phyloP scores from a whole-genome alignment of 2,329 filamentous ascomycete genomes.

The Penicillium sp. region DNA sequence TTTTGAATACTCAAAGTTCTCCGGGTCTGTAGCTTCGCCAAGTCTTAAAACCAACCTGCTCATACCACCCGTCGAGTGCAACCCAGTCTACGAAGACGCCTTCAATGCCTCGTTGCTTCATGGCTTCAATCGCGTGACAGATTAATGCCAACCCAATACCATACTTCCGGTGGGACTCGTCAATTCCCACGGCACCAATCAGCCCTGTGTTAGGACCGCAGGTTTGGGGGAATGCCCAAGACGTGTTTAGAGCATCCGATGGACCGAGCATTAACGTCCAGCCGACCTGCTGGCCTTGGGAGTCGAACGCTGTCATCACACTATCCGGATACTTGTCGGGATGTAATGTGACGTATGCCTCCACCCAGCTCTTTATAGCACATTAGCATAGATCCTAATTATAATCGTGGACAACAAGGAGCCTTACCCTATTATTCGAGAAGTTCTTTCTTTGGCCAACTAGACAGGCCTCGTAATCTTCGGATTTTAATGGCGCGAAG shows the following conservation, averaged over 20 bases:
- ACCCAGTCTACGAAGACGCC: slow-evolving; percentile 42
- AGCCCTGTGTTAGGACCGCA: slow-evolving; percentile 37
- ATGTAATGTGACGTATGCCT: slow-evolving; percentile 33
- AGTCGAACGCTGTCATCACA: slow-evolving; percentile 38
- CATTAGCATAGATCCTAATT: neutral
- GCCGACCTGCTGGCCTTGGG: slow-evolving; percentile 33
- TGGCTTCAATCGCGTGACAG: slow-evolving; percentile 37
- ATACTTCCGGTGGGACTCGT: slow-evolving; percentile 29
- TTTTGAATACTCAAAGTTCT: slow-evolving; percentile 13
- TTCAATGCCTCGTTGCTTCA: slow-evolving; percentile 36
- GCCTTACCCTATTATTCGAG: slow-evolving; percentile 29
- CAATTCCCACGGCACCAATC: slow-evolving; percentile 41
- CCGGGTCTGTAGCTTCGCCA: slow-evolving; percentile 36
- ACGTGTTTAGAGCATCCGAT: slow-evolving; percentile 22
- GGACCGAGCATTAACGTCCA: slow-evolving; percentile 41
- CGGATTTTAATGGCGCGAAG: slow-evolving; percentile 30
- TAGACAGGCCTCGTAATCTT: slow-evolving; percentile 35
- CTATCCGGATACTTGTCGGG: slow-evolving; percentile 31
- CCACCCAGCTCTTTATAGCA: slow-evolving; percentile 34
- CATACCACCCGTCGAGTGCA: slow-evolving; percentile 39
- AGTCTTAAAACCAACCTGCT: slow-evolving; percentile 36
- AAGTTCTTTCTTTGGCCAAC: slow-evolving; percentile 35
- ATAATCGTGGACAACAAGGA: neutral
- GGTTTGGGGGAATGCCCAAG: slow-evolving; percentile 37
- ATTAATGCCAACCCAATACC: slow-evolving; percentile 39